These are phyloP conservation scores for Pestalotiopsis sp. DNA, from an alignment of 2,329 filamentous ascomycete species.

Conservation along the genomic window DNA sequence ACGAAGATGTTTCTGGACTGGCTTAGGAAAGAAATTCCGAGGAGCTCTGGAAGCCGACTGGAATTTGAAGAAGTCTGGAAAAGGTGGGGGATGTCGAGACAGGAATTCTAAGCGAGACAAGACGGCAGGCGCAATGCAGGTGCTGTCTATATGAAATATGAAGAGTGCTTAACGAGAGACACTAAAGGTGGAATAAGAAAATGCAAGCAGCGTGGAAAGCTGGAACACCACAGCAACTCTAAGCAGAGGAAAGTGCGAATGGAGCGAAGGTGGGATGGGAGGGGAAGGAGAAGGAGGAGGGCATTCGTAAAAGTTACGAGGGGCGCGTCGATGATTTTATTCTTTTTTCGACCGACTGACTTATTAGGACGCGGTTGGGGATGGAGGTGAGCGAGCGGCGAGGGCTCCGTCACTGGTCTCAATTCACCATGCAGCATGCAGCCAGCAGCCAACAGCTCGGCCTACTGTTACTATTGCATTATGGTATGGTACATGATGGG, in stretches of 20 bases:
- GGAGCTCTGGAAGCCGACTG: neutral
- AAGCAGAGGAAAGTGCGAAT: neutral
- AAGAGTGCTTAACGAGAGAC: constrained; percentile 13
- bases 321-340: constrained; percentile 4
- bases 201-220: neutral
- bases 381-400: too few species aligned
- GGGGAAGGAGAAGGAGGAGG: neutral
- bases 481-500: too few species aligned
- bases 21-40: neutral
- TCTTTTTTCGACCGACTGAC: neutral
- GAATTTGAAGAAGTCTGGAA: neutral
- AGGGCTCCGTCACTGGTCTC: too few species aligned
- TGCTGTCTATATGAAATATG: neutral
- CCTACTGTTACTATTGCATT: too few species aligned
- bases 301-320: neutral
- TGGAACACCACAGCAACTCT: constrained; percentile 1
- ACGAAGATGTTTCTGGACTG: neutral
- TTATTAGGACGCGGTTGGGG: neutral
- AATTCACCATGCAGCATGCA: too few species aligned
- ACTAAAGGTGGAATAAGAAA: neutral
- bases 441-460: too few species aligned
- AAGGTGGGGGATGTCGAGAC: neutral
- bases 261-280: constrained; percentile 12
- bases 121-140: neutral
- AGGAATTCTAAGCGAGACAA: neutral